Conservation (phyloP, 768 basidiomycete genomes). For the Leccinum fibrillosum region DNA sequence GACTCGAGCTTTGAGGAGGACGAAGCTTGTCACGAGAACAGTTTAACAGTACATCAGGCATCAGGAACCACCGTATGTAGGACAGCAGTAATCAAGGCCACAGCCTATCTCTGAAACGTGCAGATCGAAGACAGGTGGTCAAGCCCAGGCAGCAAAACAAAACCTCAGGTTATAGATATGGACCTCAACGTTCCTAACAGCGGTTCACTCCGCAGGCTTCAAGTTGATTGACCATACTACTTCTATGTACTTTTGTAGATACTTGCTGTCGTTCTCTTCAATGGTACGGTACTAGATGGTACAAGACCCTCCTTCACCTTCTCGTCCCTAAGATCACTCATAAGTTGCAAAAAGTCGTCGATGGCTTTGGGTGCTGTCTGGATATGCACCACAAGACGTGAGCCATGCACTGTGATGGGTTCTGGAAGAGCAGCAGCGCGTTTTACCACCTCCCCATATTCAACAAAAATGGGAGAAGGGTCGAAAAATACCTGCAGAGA, state of each 20-base stretch:
- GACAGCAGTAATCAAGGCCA: too few relatives aligned
- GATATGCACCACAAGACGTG: conserved; percentile 86
- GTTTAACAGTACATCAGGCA: too few relatives aligned
- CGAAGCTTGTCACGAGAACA: background rate
- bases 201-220: too few relatives aligned
- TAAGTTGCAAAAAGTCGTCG: conserved; percentile 70
- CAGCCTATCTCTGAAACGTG: too few relatives aligned
- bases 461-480: conserved; percentile 65
- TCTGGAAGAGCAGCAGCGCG: conserved; percentile 59
- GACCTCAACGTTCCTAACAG: too few relatives aligned
- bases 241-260: conserved; percentile 6
- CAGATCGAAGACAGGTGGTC: too few relatives aligned
- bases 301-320: conserved; percentile 54
- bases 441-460: conserved; percentile 63
- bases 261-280: background rate
- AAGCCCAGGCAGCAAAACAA: too few relatives aligned
- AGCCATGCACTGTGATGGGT: conserved; percentile 65
- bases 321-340: conserved; percentile 64
- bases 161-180: too few relatives aligned
- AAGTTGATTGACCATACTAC: too few relatives aligned
- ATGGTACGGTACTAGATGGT: background rate
- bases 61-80: too few relatives aligned
- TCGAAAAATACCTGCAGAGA: conserved; percentile 73
- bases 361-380: conserved; percentile 78
- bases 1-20: background rate